Conservation (phyloP, 352 stramenopile species). For the Discostella stelligera region DNA sequence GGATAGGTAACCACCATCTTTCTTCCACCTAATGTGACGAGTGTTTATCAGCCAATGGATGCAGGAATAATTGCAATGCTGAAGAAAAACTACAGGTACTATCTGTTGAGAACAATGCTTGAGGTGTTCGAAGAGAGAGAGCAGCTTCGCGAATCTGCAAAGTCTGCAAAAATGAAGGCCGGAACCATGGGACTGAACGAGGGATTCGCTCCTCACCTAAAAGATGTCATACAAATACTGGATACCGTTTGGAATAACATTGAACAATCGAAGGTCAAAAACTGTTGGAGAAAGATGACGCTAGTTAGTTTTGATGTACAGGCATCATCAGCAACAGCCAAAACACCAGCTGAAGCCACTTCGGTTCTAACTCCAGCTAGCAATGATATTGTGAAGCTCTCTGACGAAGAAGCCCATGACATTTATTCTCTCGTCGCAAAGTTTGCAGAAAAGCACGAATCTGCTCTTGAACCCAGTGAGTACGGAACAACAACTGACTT, state of each 20-base stretch:
- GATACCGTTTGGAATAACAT: constrained; percentile 2
- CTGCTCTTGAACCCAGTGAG: background rate
- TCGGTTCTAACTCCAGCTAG: too few relatives aligned
- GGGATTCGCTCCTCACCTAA: constrained; percentile 4
- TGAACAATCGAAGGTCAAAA: background rate
- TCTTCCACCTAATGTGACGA: constrained; percentile 10
- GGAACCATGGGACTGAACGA: constrained; percentile 14
- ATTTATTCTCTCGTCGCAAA: background rate
- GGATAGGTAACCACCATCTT: constrained; percentile 5
- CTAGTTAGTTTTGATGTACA: constrained; percentile 1
- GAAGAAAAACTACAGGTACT: constrained; percentile 21
- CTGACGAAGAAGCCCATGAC: background rate
- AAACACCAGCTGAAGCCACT: too few relatives aligned
- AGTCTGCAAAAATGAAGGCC: constrained; percentile 5
- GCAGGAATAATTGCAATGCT: constrained; percentile 19
- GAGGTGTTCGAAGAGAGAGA: constrained; percentile 13
- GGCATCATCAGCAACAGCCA: too few relatives aligned
- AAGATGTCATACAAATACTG: constrained; percentile 14
- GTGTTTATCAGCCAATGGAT: constrained; percentile 22
- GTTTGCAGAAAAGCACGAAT: background rate
- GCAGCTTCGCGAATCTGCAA: background rate
- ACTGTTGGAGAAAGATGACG: constrained; percentile 6
- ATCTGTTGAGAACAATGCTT: constrained; percentile 10
- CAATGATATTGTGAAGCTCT: background rate
- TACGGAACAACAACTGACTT: background rate